Conservation (phyloP, 495 filamentous ascomycete species). For the Trypethelium eluteriae region DNA sequence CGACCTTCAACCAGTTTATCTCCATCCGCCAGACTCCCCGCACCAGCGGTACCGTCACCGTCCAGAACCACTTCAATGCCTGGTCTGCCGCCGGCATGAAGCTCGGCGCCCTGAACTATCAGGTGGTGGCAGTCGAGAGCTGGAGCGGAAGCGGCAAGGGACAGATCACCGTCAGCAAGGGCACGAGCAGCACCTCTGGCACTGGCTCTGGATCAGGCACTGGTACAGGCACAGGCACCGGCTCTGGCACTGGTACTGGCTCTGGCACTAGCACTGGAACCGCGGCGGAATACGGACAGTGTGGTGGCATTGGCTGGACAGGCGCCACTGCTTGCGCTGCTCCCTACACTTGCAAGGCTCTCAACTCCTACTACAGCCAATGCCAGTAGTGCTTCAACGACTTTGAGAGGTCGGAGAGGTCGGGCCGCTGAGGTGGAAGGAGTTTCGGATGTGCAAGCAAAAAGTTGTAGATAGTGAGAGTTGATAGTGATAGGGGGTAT, state of each 20-base stretch:
- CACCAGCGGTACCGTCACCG: slow-evolving; percentile 19
- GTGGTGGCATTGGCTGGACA: slow-evolving; percentile 22
- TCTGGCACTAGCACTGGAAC: neutral
- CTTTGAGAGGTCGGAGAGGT: neutral
- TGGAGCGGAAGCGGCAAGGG: slow-evolving; percentile 17
- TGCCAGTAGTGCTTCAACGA: slow-evolving; percentile 13
- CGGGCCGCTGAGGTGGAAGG: neutral
- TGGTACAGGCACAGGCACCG: neutral
- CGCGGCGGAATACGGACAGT: slow-evolving; percentile 17
- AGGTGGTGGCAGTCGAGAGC: slow-evolving; percentile 21
- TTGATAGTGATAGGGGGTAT: neutral
- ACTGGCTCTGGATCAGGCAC: slow-evolving; percentile 3
- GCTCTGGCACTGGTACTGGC: neutral
- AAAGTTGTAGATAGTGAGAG: neutral
- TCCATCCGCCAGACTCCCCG: slow-evolving; percentile 19
- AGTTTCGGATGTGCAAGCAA: neutral
- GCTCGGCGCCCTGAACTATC: slow-evolving; percentile 20
- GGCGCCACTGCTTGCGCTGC: slow-evolving; percentile 22
- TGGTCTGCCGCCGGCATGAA: slow-evolving; percentile 17
- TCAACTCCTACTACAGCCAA: slow-evolving; percentile 27
- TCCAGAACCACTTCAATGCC: slow-evolving; percentile 16
- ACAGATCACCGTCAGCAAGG: slow-evolving; percentile 14
- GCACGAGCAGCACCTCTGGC: slow-evolving; percentile 13
- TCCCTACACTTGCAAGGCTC: slow-evolving; percentile 20
- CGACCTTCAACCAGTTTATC: slow-evolving; percentile 21